These are phyloP conservation scores for Colletotrichum abscissum DNA, from an alignment of 2,329 filamentous ascomycete genomes.

Conservation along the genomic window DNA sequence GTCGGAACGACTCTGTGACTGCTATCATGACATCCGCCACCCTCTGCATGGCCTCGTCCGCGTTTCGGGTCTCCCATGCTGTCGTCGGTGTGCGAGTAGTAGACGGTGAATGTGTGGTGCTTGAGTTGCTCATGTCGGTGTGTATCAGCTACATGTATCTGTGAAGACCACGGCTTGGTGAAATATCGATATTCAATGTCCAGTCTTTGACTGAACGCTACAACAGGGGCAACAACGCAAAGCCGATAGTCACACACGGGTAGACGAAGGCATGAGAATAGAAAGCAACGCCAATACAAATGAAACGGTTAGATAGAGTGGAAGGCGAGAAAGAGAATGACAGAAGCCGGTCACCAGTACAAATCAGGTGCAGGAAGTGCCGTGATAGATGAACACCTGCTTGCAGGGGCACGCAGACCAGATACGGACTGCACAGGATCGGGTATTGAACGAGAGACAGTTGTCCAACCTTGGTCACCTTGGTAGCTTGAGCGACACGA, in stretches of 20 bases:
- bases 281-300: neutral
- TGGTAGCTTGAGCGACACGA: neutral
- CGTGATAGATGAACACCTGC: neutral
- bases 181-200: neutral
- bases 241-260: neutral
- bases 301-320: neutral
- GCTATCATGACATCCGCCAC: constrained; percentile 26
- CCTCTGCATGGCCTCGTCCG: constrained; percentile 16
- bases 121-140: neutral
- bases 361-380: neutral
- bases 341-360: neutral
- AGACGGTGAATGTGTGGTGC: neutral
- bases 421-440: neutral
- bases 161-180: neutral
- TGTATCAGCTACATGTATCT: neutral
- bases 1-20: constrained; percentile 23
- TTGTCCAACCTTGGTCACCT: no score
- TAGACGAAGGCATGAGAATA: neutral
- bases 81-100: constrained; percentile 1
- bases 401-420: neutral
- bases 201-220: neutral
- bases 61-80: constrained; percentile 20
- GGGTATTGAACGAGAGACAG: neutral
- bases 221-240: no score
- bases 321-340: neutral